A percentile compares a stretch with the other conserved stretches of the same genome.
These are phyloP conservation scores for Gracilaria domingensis DNA, from an alignment of 23 red algal species.

Conservation along the genomic window DNA sequence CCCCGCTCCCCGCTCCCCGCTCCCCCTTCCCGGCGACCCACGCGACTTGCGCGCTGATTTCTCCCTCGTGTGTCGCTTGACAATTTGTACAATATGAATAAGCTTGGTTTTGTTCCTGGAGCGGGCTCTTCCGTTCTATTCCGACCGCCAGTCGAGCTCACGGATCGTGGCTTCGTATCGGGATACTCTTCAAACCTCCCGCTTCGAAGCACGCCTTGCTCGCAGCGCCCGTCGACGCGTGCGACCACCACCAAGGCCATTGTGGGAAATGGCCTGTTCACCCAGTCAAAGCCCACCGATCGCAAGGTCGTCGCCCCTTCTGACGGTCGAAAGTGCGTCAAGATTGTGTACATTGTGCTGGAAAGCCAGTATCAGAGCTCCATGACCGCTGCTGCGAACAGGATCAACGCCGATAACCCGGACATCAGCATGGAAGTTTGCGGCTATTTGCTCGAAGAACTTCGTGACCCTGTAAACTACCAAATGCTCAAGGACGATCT, in stretches of 20 bases:
- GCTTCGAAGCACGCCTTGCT: neutral
- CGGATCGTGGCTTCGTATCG: conserved; percentile 36
- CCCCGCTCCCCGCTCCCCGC: too few relatives aligned
- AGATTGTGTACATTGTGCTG: conserved; percentile 97
- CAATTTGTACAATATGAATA: conserved; percentile 28
- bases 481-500: conserved; percentile 91
- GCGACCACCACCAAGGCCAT: conserved; percentile 42
- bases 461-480: conserved; percentile 87
- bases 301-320: conserved; percentile 75
- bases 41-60: too few relatives aligned
- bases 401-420: conserved; percentile 73
- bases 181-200: conserved; percentile 3
- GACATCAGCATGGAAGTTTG: conserved; percentile 82
- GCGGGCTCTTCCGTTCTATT: conserved; percentile 33
- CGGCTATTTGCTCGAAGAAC: conserved; percentile 96
- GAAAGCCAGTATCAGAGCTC: conserved; percentile 98
- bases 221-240: neutral
- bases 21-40: too few relatives aligned
- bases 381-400: conserved; percentile 87
- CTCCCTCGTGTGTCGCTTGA: neutral
- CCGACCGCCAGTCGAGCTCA: neutral
- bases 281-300: conserved; percentile 87
- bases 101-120: conserved; percentile 51
- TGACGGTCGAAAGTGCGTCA: conserved; percentile 76
- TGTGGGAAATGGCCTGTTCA: conserved; percentile 82